A percentile compares a stretch with the other conserved stretches of the same genome.
phyloP scores from a whole-genome alignment of 1,284 basidiomycete species.

The Pyrrhoderma lamaoense region DNA sequence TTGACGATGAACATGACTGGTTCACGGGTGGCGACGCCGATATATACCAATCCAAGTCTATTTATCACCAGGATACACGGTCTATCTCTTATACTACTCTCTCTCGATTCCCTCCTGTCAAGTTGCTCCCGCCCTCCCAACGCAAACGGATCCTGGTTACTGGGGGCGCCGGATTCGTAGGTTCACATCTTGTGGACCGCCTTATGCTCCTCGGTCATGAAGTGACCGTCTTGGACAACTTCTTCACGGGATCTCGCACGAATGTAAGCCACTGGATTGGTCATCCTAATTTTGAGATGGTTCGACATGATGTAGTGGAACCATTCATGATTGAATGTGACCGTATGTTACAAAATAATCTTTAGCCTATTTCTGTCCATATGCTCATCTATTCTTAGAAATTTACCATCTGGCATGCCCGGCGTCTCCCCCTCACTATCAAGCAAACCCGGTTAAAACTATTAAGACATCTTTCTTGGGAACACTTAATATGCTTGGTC shows the following conservation, averaged over 20 bases:
- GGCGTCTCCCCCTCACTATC: slow-evolving; percentile 92
- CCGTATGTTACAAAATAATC: slow-evolving; percentile 47
- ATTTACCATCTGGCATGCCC: slow-evolving; percentile 97
- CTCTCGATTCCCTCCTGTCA: slow-evolving; percentile 86
- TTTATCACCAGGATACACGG: slow-evolving; percentile 69
- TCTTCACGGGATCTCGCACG: slow-evolving; percentile 95
- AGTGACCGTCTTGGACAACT: slow-evolving; percentile 96
- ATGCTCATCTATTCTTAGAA: slow-evolving; percentile 41
- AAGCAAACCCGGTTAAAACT: slow-evolving; percentile 93
- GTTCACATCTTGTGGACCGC: slow-evolving; percentile 94
- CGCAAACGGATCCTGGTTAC: slow-evolving; percentile 92
- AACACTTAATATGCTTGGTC: slow-evolving; percentile 94
- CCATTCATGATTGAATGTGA: slow-evolving; percentile 97
- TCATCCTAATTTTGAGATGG: slow-evolving; percentile 97
- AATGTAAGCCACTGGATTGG: slow-evolving; percentile 93
- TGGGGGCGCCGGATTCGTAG: slow-evolving; percentile 96
- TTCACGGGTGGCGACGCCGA: slow-evolving; percentile 45
- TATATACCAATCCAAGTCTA: slow-evolving; percentile 73
- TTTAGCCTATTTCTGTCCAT: slow-evolving; percentile 7
- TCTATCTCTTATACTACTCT: slow-evolving; percentile 89
- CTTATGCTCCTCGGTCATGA: slow-evolving; percentile 97
- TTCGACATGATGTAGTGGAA: slow-evolving; percentile 94
- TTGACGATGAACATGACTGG: slow-evolving; percentile 40
- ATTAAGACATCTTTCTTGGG: slow-evolving; percentile 98
- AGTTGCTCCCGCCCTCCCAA: slow-evolving; percentile 66